phyloP scores from a whole-genome alignment of 352 stramenopile species.

The Thalassiosira mediterranea region DNA sequence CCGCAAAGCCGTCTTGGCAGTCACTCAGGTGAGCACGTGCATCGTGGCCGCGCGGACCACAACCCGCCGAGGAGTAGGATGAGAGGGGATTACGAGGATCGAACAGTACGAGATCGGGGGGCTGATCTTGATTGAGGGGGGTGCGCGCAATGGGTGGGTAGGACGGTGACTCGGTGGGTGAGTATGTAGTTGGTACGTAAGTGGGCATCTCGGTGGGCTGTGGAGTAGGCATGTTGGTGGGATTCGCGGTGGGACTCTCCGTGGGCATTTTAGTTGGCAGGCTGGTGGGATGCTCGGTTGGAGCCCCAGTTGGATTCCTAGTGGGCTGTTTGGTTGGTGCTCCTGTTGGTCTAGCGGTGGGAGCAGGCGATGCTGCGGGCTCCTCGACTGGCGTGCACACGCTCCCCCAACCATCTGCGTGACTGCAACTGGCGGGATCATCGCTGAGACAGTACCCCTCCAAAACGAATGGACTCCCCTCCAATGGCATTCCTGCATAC shows the following conservation, averaged over 20 bases:
- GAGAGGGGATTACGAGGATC: background rate
- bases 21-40: conserved; percentile 1
- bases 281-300: background rate
- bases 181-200: background rate
- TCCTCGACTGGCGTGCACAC: no score
- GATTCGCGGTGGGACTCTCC: no score
- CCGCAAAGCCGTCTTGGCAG: conserved; percentile 13
- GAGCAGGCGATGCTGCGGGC: no score
- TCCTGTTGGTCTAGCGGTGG: no score
- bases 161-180: no score
- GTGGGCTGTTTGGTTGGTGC: no score
- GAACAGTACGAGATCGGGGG: no score
- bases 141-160: no score
- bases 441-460: conserved; percentile 7
- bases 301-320: no score
- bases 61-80: conserved; percentile 15
- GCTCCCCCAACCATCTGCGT: background rate
- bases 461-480: conserved; percentile 9
- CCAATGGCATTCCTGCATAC: conserved; percentile 3
- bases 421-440: conserved; percentile 1
- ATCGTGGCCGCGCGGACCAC: conserved; percentile 17
- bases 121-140: no score
- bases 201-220: background rate
- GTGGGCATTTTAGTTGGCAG: background rate
- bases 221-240: background rate